Evolutionary conservation across 805 yeast species (phyloP).

Genomic region (Candida insectalens): DNA sequence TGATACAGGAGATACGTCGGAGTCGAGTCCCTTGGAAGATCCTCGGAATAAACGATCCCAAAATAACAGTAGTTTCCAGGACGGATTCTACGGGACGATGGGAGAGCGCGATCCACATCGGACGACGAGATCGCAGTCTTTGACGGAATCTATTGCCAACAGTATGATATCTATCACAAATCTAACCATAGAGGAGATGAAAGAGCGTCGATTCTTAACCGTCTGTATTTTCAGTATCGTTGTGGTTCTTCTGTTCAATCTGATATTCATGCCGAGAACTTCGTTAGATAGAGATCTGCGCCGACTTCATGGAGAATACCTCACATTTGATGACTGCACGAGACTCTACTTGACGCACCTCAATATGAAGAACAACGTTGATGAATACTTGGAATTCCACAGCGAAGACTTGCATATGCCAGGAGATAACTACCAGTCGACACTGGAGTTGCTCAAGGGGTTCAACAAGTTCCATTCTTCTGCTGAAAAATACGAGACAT

Average conservation of each 20-base stretch:
- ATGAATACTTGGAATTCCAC: constrained; percentile 11
- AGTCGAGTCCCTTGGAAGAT: background rate
- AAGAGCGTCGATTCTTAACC: constrained; percentile 25
- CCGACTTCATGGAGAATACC: constrained; percentile 54
- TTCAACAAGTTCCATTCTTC: constrained; percentile 28
- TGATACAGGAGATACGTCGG: constrained; percentile 1
- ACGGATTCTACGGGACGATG: too few species aligned
- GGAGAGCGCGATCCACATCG: background rate
- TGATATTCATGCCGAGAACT: constrained; percentile 76
- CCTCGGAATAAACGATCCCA: too few species aligned
- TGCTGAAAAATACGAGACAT: constrained; percentile 47
- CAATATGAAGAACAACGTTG: constrained; percentile 14
- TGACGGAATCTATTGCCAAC: constrained; percentile 20
- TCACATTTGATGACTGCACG: constrained; percentile 63
- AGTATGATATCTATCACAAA: constrained; percentile 18
- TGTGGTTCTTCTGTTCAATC: constrained; percentile 46
- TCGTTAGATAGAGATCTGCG: constrained; percentile 74
- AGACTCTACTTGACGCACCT: constrained; percentile 36
- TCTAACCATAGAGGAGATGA: constrained; percentile 19
- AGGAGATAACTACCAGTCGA: constrained; percentile 14
- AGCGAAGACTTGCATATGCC: constrained; percentile 14
- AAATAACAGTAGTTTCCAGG: too few species aligned
- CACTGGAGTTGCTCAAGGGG: constrained; percentile 9
- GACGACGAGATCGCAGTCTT: background rate
- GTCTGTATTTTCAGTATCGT: constrained; percentile 26